A percentile compares a stretch with the other conserved stretches of the same genome.
phyloP scores from a whole-genome alignment of 768 basidiomycete genomes.

The Mycena metata region DNA sequence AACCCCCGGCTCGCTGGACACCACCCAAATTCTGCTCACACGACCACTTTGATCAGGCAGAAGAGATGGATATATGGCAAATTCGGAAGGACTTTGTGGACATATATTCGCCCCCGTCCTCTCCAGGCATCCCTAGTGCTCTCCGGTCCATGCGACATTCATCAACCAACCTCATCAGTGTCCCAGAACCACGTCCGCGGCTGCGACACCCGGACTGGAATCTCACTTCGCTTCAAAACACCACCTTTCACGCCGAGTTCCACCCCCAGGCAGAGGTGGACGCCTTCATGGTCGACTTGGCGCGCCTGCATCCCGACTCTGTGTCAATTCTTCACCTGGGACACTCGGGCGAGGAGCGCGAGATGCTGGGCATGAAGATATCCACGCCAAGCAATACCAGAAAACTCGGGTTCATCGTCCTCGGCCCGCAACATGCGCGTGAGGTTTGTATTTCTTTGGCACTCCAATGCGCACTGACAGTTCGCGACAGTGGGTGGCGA shows the following conservation, averaged over 20 bases:
- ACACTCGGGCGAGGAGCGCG: slow-evolving; percentile 69
- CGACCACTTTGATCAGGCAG: slow-evolving; percentile 48
- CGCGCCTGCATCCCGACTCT: slow-evolving; percentile 59
- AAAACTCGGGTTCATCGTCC: slow-evolving; percentile 74
- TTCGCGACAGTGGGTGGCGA: slow-evolving; percentile 80
- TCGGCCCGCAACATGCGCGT: slow-evolving; percentile 81
- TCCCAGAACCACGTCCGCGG: slow-evolving; percentile 15
- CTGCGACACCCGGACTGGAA: slow-evolving; percentile 47
- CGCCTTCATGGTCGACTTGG: slow-evolving; percentile 64
- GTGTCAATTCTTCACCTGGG: slow-evolving; percentile 66
- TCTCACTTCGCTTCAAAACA: slow-evolving; percentile 50
- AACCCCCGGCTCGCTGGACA: too few species aligned
- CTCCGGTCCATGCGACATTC: slow-evolving; percentile 33
- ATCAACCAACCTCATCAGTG: slow-evolving; percentile 21
- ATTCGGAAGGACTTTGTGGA: slow-evolving; percentile 56
- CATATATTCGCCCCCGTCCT: slow-evolving; percentile 55
- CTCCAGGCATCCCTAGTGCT: slow-evolving; percentile 35
- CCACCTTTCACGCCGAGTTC: slow-evolving; percentile 61
- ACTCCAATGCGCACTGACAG: slow-evolving; percentile 8
- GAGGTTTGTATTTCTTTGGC: slow-evolving; percentile 60
- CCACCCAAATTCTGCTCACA: slow-evolving; percentile 25
- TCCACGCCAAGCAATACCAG: slow-evolving; percentile 44
- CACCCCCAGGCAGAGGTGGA: slow-evolving; percentile 70
- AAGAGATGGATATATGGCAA: slow-evolving; percentile 68
- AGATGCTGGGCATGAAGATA: slow-evolving; percentile 68